Evolutionary conservation across 2,329 filamentous ascomycete genomes (phyloP), one percentile per base, ranked within the genome.

Genomic region (Aspergillus carbonarius): DNA sequence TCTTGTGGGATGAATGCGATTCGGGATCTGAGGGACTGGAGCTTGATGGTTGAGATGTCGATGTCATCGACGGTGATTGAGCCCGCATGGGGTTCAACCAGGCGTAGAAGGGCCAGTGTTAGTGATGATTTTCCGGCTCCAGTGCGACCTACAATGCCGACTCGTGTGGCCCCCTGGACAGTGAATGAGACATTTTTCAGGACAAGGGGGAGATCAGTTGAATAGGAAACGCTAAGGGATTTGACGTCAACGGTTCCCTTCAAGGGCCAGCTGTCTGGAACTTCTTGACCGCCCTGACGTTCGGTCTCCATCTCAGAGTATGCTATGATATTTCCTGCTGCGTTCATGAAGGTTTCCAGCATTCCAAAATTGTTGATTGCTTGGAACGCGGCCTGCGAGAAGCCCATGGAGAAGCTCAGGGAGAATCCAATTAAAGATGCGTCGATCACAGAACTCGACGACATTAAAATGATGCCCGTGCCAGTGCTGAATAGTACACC

Each of bases 41-140:
- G n/a, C 2, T 25, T 25, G 37, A 54, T 9, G 25, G 51, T 44
- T 8, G 18, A 3, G 6, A 54, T 44, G 27, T 54, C 51, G 25
- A 44, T 42, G 51, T 37, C 51, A 23, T 54, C 51, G 39, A 54
- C 18, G 23, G 30, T 4, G 25, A 54, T 42, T 9, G 37, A n/a
- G n/a, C 51, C 51, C 6, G 12, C 37, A 13, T 25, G 51, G n/a
- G 37, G 37, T 34, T 54, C 51, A 1, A 54, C 8, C 1, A 54
- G 40, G 8, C 51, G 51, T 10, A 54, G 27, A 12, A 54, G 25
- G 9, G 51, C 35, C n/a, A 54, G 37, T 4, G 51, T 42, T 25
- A 54, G 51, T 20, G 51, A 54, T 5, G 51, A 54, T 25, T 54
- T 54, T 9, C 51, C 51, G 51, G 51, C 51, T 17, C 51, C 51